A percentile compares a stretch with the other conserved stretches of the same genome.
Evolutionary conservation across 2,329 filamentous ascomycete genomes (phyloP).

Genomic region (Uncinocarpus reesii): DNA sequence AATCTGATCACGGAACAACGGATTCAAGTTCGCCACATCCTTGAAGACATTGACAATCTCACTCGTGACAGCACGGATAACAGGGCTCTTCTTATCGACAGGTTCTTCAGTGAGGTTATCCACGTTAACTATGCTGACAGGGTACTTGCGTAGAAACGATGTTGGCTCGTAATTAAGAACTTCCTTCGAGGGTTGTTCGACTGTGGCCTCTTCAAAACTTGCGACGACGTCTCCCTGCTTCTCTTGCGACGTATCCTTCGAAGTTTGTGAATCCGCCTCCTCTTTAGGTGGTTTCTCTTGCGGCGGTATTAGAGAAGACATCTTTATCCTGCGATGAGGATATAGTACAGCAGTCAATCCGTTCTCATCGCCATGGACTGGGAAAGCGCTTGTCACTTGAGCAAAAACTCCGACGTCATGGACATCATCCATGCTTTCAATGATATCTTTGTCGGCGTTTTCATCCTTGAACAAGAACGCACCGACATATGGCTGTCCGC

Average conservation of each 20-base stretch:
- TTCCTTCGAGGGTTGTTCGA: conserved; percentile 48
- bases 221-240: conserved; percentile 91
- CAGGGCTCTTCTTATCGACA: conserved; percentile 77
- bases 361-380: conserved; percentile 68
- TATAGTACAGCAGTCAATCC: conserved; percentile 89
- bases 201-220: conserved; percentile 78
- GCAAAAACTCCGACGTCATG: conserved; percentile 96
- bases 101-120: conserved; percentile 85
- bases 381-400: conserved; percentile 93
- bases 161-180: conserved; percentile 67
- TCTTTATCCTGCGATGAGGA: conserved; percentile 85
- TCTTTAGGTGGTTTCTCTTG: conserved; percentile 27
- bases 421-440: conserved; percentile 80
- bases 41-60: conserved; percentile 99
- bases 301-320: conserved; percentile 73
- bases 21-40: conserved; percentile 87
- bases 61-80: conserved; percentile 84
- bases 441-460: conserved; percentile 83
- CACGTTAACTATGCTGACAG: conserved; percentile 88
- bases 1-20: conserved; percentile 91
- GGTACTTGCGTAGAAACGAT: conserved; percentile 80
- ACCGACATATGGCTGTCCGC: conserved; percentile 92
- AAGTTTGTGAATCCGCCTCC: conserved; percentile 26
- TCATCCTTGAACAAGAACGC: conserved; percentile 97
- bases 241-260: conserved; percentile 45